Evolutionary conservation across 345 rosid species (phyloP).

Genomic region (Anastatica hierochuntica): DNA sequence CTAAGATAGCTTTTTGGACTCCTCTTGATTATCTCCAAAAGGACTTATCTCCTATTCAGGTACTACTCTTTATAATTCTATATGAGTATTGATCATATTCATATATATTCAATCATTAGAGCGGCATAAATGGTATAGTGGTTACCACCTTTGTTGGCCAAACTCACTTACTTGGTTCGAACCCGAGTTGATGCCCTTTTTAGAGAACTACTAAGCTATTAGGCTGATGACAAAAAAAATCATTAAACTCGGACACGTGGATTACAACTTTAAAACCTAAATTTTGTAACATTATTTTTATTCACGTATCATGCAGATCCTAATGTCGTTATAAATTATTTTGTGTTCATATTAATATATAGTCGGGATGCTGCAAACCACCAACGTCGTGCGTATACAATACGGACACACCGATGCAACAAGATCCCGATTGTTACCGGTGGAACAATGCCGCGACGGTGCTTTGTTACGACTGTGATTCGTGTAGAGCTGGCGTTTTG

Average conservation of each 20-base stretch:
- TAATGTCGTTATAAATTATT: too few species aligned
- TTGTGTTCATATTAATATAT: neutral
- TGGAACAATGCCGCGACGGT: conserved; percentile 58
- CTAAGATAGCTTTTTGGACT: conserved; percentile 59
- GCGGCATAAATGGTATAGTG: too few species aligned
- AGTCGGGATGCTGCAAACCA: conserved; percentile 98
- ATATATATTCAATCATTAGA: too few species aligned
- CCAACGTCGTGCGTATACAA: conserved; percentile 77
- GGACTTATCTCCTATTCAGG: conserved; percentile 78
- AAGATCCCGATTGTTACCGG: conserved; percentile 68
- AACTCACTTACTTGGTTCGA: too few species aligned
- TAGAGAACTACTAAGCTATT: too few species aligned
- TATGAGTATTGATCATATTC: neutral
- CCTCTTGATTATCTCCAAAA: conserved; percentile 65
- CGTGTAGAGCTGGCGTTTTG: conserved; percentile 88
- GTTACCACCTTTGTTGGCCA: too few species aligned
- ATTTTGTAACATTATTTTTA: too few species aligned
- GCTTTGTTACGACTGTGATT: conserved; percentile 87
- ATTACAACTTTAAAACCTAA: too few species aligned
- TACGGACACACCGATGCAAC: conserved; percentile 36
- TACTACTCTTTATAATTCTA: neutral
- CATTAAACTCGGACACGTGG: too few species aligned
- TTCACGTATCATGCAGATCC: too few species aligned
- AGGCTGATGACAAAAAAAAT: too few species aligned
- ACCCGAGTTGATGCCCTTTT: too few species aligned